These are phyloP conservation scores for Hypoxylon sp. DNA, from an alignment of 2,329 filamentous ascomycete genomes.

Conservation along the genomic window DNA sequence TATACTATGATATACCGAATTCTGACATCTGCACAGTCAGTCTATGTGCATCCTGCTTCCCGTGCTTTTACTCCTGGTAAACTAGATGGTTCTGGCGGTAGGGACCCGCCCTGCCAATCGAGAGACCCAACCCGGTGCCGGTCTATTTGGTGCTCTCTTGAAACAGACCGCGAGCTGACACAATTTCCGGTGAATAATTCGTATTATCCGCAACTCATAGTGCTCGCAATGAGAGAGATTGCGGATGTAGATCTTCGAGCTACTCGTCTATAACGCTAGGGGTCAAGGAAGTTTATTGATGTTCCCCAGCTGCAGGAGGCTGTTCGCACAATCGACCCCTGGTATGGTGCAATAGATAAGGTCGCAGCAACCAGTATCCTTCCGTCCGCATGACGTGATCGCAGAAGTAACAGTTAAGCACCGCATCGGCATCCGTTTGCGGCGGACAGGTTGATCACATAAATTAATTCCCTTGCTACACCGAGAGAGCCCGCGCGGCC, in stretches of 20 bases:
- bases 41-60: background rate
- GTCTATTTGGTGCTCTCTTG: background rate
- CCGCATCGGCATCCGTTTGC: constrained; percentile 12
- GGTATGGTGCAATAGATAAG: constrained; percentile 47
- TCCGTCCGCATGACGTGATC: constrained; percentile 43
- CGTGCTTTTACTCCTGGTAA: background rate
- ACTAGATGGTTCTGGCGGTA: constrained; percentile 1
- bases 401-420: constrained; percentile 2
- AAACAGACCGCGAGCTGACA: background rate
- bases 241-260: constrained; percentile 21
- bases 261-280: background rate
- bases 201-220: constrained; percentile 2
- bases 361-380: constrained; percentile 35
- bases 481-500: constrained; percentile 1
- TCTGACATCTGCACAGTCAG: background rate
- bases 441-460: constrained; percentile 10
- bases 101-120: constrained; percentile 2
- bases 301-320: constrained; percentile 4
- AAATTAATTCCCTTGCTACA: constrained; percentile 9
- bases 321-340: constrained; percentile 35
- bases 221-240: background rate
- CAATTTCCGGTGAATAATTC: background rate
- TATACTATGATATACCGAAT: background rate
- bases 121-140: constrained; percentile 2
- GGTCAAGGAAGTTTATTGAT: background rate